phyloP scores from a whole-genome alignment of 2,329 filamentous ascomycete species.

The Stachybotrys chartarum region DNA sequence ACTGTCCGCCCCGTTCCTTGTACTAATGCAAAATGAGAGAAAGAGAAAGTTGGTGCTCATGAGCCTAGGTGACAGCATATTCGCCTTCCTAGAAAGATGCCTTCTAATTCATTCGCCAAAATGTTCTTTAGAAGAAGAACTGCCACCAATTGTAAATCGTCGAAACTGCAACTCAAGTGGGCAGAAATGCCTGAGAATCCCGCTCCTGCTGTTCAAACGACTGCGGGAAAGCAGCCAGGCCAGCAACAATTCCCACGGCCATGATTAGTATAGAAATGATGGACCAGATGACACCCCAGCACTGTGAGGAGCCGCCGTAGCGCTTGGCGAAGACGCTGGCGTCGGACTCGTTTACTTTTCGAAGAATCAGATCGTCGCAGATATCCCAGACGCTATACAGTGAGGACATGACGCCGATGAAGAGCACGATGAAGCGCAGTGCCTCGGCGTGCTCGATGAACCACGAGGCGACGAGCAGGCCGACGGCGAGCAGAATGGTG shows the following conservation, averaged over 20 bases:
- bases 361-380: constrained; percentile 72
- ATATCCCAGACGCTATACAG: constrained; percentile 83
- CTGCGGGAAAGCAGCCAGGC: constrained; percentile 68
- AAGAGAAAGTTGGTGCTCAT: too few relatives aligned
- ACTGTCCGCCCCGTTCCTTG: neutral
- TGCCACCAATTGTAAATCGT: neutral
- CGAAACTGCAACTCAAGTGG: constrained; percentile 18
- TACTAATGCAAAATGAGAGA: neutral
- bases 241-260: constrained; percentile 66
- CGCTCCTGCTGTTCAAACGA: constrained; percentile 60
- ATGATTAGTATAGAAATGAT: constrained; percentile 66
- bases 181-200: constrained; percentile 61
- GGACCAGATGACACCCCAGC: constrained; percentile 76
- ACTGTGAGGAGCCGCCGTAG: constrained; percentile 73
- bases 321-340: constrained; percentile 71
- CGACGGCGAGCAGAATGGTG: constrained; percentile 64
- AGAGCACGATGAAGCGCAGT: constrained; percentile 66
- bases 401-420: constrained; percentile 76
- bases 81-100: too few relatives aligned
- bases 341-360: constrained; percentile 75
- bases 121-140: neutral
- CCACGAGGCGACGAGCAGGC: constrained; percentile 66
- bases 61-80: too few relatives aligned
- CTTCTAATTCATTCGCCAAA: too few relatives aligned
- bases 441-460: constrained; percentile 72